Conservation (phyloP, 257 asterid genomes). For the Echites panduratus region DNA sequence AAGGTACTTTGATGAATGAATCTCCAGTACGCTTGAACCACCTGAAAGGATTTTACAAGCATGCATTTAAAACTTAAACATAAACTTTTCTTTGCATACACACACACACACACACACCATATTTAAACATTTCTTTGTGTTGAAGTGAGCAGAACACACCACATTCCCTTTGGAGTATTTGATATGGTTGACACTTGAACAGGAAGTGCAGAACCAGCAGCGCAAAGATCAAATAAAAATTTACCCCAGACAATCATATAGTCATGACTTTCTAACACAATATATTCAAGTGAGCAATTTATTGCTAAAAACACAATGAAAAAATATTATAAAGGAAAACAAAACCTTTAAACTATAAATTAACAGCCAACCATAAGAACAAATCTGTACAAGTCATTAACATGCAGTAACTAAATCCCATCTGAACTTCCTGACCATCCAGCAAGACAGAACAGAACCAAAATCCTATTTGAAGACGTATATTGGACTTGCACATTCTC, state of each 20-base stretch:
- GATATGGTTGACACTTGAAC: background rate
- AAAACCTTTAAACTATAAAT: background rate
- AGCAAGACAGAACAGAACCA: background rate
- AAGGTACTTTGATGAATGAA: conserved; percentile 41
- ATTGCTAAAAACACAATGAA: background rate
- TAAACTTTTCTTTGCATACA: background rate
- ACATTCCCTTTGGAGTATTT: background rate
- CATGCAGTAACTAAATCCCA: background rate
- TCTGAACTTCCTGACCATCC: background rate
- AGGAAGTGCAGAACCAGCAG: background rate
- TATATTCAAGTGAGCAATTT: background rate
- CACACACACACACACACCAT: background rate
- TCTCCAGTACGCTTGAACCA: conserved; percentile 40
- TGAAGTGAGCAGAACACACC: no score
- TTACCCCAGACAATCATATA: background rate
- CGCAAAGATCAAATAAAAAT: background rate
- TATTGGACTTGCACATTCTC: no score
- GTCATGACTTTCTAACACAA: background rate
- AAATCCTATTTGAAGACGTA: no score
- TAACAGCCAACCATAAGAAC: background rate
- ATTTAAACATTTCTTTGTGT: background rate
- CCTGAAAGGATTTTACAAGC: conserved; percentile 21
- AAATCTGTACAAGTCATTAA: background rate
- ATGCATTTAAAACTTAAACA: conserved; percentile 4
- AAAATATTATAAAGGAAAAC: no score